phyloP scores from a whole-genome alignment of 495 filamentous ascomycete species.

The Barbatosphaeria neglecta region DNA sequence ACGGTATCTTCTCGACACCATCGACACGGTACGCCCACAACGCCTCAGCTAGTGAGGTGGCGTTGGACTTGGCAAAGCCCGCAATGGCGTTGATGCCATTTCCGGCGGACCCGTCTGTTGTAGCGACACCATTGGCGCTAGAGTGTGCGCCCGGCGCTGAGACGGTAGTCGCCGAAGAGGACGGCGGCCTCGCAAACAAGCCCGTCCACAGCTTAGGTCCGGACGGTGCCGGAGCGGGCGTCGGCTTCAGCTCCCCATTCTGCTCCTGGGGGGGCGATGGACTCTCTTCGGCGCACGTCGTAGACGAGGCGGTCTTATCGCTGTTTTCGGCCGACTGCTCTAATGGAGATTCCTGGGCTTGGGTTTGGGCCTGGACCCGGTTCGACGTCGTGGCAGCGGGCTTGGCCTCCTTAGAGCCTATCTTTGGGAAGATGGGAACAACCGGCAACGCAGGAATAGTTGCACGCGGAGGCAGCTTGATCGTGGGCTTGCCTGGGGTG shows the following conservation, averaged over 20 bases:
- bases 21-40: slow-evolving; percentile 53
- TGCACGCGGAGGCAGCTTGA: slow-evolving; percentile 36
- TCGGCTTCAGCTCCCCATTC: slow-evolving; percentile 17
- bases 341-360: slow-evolving; percentile 20
- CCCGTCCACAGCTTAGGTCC: slow-evolving; percentile 69
- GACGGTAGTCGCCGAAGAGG: slow-evolving; percentile 12
- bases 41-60: slow-evolving; percentile 58
- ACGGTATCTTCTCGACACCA: slow-evolving; percentile 54
- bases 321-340: slow-evolving; percentile 17
- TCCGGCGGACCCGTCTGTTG: not conserved
- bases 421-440: slow-evolving; percentile 53
- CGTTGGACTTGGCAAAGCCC: slow-evolving; percentile 41
- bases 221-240: slow-evolving; percentile 28
- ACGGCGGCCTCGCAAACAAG: slow-evolving; percentile 47
- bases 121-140: slow-evolving; percentile 7
- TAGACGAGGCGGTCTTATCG: slow-evolving; percentile 12
- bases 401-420: slow-evolving; percentile 23
- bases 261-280: slow-evolving; percentile 5
- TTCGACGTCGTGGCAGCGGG: slow-evolving; percentile 22
- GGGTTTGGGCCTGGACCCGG: slow-evolving; percentile 5
- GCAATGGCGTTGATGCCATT: slow-evolving; percentile 14
- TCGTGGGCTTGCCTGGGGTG: slow-evolving; percentile 20
- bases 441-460: slow-evolving; percentile 54
- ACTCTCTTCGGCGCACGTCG: slow-evolving; percentile 11
- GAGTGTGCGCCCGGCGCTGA: slow-evolving; percentile 14